Evolutionary conservation across 1,284 basidiomycete genomes (phyloP).

Genomic region (Tilletiopsis washingtonensis): DNA sequence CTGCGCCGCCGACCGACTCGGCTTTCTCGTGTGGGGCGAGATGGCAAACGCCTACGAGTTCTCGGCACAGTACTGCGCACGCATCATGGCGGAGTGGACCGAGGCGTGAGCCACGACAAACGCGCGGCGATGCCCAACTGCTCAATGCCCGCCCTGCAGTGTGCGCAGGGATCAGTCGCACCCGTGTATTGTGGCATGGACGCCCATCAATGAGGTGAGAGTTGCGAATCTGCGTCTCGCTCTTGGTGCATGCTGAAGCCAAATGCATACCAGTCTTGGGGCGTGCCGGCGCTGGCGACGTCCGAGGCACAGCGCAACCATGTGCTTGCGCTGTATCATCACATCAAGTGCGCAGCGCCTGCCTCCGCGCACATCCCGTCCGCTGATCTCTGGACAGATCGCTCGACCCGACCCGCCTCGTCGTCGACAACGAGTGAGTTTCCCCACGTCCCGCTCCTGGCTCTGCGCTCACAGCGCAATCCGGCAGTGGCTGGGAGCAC

Average conservation of each 20-base stretch:
- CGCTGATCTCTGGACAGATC: too few relatives aligned
- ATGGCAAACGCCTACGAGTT: constrained; percentile 30
- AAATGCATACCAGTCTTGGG: too few relatives aligned
- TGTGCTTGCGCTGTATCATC: constrained; percentile 16
- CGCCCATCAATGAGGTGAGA: constrained; percentile 28
- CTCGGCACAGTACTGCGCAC: constrained; percentile 11
- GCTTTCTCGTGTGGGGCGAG: constrained; percentile 28
- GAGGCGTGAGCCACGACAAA: too few relatives aligned
- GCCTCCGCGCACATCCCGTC: too few relatives aligned
- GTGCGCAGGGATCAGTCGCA: constrained; percentile 21
- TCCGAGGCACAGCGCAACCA: constrained; percentile 15
- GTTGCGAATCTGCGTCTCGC: too few relatives aligned
- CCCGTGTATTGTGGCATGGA: constrained; percentile 28
- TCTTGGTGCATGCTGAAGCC: too few relatives aligned
- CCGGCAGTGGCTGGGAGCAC: constrained; percentile 33
- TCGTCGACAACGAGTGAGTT: constrained; percentile 26
- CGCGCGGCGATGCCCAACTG: too few relatives aligned
- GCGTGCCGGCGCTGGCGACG: constrained; percentile 13
- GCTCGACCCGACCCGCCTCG: constrained; percentile 18
- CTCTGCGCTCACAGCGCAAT: too few relatives aligned
- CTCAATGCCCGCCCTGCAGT: too few relatives aligned
- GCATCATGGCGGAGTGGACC: constrained; percentile 24
- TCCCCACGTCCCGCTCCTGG: too few relatives aligned
- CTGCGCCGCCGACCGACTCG: constrained; percentile 19
- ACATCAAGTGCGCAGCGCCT: constrained; percentile 22